Evolutionary conservation across 2,329 filamentous ascomycete species (phyloP).

Genomic region (Xylaria sp.): DNA sequence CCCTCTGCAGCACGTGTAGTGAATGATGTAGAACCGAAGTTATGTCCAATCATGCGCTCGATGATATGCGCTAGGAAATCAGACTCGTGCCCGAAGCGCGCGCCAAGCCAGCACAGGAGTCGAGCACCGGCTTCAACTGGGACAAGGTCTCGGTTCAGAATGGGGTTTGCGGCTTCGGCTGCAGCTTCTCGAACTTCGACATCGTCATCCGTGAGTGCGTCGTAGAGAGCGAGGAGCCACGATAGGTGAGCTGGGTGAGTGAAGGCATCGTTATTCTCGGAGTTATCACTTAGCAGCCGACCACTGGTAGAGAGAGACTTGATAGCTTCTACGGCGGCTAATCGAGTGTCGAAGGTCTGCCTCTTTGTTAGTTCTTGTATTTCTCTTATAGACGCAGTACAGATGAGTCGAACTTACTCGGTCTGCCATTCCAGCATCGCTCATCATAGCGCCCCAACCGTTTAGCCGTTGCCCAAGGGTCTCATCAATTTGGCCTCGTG

Average conservation of each 20-base stretch:
- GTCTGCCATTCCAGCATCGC: conserved; percentile 43
- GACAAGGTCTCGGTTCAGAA: conserved; percentile 43
- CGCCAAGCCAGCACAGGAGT: conserved; percentile 41
- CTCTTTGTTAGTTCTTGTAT: conserved; percentile 6
- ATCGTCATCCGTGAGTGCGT: conserved; percentile 81
- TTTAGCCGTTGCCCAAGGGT: conserved; percentile 25
- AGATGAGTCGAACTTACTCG: conserved; percentile 37
- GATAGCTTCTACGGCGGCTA: conserved; percentile 54
- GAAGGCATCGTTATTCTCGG: background rate
- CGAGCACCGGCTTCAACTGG: conserved; percentile 43
- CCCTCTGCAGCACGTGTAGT: conserved; percentile 11
- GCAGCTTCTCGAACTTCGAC: conserved; percentile 74
- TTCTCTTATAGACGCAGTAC: background rate
- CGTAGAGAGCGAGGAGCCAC: conserved; percentile 63
- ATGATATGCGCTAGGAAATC: conserved; percentile 40
- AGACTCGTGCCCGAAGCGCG: conserved; percentile 31
- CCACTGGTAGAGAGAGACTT: conserved; percentile 41
- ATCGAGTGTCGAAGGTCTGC: conserved; percentile 60
- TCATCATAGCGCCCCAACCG: conserved; percentile 47
- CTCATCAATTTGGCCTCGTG: conserved; percentile 9
- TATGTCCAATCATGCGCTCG: conserved; percentile 39
- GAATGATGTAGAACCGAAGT: conserved; percentile 16
- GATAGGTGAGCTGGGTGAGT: conserved; percentile 42
- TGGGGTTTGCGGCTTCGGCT: conserved; percentile 42
- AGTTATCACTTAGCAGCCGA: background rate